Percentiles rank a stretch among this genome's conserved stretches.
phyloP scores from a whole-genome alignment of 192 early-diverging fungal genomes.

The Cladochytrium replicatum region DNA sequence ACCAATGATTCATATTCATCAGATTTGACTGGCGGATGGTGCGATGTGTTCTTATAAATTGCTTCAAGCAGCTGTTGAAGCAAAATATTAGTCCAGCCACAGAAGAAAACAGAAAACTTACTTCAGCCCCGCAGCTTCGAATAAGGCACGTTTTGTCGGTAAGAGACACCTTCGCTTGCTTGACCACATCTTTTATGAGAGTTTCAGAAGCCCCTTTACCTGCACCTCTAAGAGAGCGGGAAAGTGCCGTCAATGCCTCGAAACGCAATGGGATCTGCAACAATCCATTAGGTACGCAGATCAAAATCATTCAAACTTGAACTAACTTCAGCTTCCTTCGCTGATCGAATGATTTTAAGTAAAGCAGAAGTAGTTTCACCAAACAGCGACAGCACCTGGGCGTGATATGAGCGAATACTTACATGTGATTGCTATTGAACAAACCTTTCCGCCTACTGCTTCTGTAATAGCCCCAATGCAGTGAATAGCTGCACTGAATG shows the following conservation, averaged over 20 bases:
- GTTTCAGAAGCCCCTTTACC: slow-evolving; percentile 61
- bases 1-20: slow-evolving; percentile 48
- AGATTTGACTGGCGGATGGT: slow-evolving; percentile 30
- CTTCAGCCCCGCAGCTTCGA: slow-evolving; percentile 54
- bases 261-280: slow-evolving; percentile 42
- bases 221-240: slow-evolving; percentile 56
- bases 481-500: slow-evolving; percentile 57
- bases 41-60: slow-evolving; percentile 33
- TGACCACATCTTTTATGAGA: slow-evolving; percentile 62
- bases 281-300: background rate
- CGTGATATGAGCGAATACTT: background rate
- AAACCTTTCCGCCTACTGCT: slow-evolving; percentile 59
- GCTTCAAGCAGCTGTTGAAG: slow-evolving; percentile 38
- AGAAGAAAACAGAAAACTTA: slow-evolving; percentile 14
- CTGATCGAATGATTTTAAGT: slow-evolving; percentile 55
- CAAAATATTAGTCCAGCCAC: too few species aligned
- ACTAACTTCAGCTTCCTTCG: slow-evolving; percentile 45
- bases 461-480: slow-evolving; percentile 72
- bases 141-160: slow-evolving; percentile 64
- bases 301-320: slow-evolving; percentile 12
- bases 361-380: slow-evolving; percentile 51
- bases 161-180: slow-evolving; percentile 50
- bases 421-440: background rate
- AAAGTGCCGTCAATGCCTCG: slow-evolving; percentile 59
- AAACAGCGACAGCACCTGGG: slow-evolving; percentile 54